phyloP scores from a whole-genome alignment of 2,329 filamentous ascomycete species.

The Trichophyton simii region DNA sequence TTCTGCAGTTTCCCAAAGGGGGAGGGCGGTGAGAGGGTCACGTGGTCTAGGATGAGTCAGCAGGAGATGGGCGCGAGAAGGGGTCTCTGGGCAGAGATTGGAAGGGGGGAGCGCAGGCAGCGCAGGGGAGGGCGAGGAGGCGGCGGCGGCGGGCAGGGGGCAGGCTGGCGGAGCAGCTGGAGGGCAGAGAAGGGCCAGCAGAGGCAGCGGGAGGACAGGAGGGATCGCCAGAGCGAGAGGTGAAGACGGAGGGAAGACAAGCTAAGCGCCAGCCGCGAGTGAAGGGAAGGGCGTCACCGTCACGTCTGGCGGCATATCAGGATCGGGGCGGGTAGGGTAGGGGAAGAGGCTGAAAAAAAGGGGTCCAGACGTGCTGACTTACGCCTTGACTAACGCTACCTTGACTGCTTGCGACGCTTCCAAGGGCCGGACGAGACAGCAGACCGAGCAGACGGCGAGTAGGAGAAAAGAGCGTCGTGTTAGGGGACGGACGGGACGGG shows the following conservation, averaged over 20 bases:
- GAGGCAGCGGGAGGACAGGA: no score
- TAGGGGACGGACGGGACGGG: neutral
- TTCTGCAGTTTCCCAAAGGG: slow-evolving; percentile 1
- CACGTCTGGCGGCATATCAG: no score
- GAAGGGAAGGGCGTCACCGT: no score
- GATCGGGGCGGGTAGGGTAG: neutral
- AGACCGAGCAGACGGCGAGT: neutral
- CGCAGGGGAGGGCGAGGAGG: neutral
- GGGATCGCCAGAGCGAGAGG: no score
- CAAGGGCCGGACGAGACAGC: neutral
- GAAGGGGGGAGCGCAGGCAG: neutral
- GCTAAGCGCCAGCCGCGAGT: no score
- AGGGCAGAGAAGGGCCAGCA: no score
- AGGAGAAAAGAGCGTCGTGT: neutral
- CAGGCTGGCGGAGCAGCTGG: neutral
- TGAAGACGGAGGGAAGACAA: no score
- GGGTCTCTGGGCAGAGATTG: no score
- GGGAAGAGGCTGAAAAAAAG: neutral
- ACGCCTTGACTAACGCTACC: no score
- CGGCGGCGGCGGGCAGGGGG: neutral
- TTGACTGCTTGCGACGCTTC: no score
- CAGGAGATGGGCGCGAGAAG: neutral
- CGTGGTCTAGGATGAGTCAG: neutral
- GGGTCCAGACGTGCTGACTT: no score
- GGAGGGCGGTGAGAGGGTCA: neutral